Evolutionary conservation across 2,329 filamentous ascomycete species (phyloP).

Genomic region (Diplodia sapinea): DNA sequence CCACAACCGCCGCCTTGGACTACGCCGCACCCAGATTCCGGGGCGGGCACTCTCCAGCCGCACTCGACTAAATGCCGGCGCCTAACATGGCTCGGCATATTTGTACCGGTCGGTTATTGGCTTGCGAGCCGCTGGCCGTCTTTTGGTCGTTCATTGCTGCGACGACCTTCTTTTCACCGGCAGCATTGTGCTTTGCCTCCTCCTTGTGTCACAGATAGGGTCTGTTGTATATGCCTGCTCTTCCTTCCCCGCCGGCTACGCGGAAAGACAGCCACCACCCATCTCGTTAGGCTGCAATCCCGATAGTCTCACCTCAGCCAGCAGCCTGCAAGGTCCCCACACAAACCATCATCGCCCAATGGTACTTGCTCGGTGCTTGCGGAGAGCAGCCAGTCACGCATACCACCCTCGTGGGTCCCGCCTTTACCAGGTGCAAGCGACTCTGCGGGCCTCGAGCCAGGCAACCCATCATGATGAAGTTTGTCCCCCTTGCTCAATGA

Average conservation of each 20-base stretch:
- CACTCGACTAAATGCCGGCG: neutral
- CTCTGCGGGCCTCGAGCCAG: neutral
- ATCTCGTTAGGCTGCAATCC: constrained; percentile 4
- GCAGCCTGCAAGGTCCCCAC: constrained; percentile 3
- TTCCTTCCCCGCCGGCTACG: neutral
- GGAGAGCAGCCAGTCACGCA: neutral
- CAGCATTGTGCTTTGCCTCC: constrained; percentile 6
- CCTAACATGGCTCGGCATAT: neutral
- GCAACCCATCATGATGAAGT: neutral
- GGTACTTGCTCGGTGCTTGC: neutral
- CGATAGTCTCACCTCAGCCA: constrained; percentile 18
- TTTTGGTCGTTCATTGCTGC: neutral
- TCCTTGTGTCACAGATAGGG: neutral
- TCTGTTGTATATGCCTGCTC: neutral
- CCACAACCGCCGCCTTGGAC: neutral
- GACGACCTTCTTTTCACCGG: neutral
- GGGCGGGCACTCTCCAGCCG: neutral
- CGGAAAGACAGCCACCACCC: constrained; percentile 1
- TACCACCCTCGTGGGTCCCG: neutral
- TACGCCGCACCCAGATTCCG: constrained; percentile 8
- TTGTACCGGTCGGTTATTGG: neutral
- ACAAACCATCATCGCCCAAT: neutral
- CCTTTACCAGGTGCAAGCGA: neutral
- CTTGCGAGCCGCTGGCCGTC: constrained; percentile 8
- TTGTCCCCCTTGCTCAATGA: neutral